Base-by-base conservation (phyloP, 257 asterid species). In the Nyctanthes arbortristis region DNA sequence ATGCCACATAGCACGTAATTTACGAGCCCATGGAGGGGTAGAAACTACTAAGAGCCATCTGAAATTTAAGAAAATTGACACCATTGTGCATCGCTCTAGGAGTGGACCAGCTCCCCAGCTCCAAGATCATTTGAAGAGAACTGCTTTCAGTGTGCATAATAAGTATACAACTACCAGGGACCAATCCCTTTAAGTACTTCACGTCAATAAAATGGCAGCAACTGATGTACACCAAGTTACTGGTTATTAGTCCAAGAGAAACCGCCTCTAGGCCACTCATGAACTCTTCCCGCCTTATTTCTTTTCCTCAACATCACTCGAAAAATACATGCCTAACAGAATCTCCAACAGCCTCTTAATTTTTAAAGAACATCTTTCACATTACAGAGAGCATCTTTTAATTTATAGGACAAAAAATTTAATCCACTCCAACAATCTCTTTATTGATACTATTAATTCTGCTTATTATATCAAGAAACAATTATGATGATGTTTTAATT, bases 151-250 rank as follows among this genome's bases (percentile, higher is more conserved):
- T 8, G 2, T 49, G 16, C 58, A 7, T 3, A 49, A 49, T 32
- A 5, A 55, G 33, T 14, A 9, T 22, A 40, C 49, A 35, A 57
- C n/a, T 40, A 31, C 65, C 66, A 79, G 59, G n/a, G 5, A 72
- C 10, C 58, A 64, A 35, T 40, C 47, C 68, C 28, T 37, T 25
- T 9, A 56, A 63, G 61, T 62, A 57, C 54, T 63, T 30, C 45
- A 59, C 22, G 40, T 62, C 29, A 49, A 7, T 49, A 49, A 20
- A 49, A 49, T n/a, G 58, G 29, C 29, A 22, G 58, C 18, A 11
- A 49, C 6, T 49, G 58, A 49, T n/a, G n/a, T n/a, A n/a, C n/a
- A n/a, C n/a, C n/a, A n/a, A n/a, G n/a, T n/a, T 20, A 7, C 58
- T 0, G 5, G 8, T 49, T 18, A 47, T 49, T 49, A 49, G 27